A percentile compares a stretch with the other conserved stretches of the same genome.
phyloP scores from a whole-genome alignment of 2,329 filamentous ascomycete genomes.

The Calonectria leucothoes region DNA sequence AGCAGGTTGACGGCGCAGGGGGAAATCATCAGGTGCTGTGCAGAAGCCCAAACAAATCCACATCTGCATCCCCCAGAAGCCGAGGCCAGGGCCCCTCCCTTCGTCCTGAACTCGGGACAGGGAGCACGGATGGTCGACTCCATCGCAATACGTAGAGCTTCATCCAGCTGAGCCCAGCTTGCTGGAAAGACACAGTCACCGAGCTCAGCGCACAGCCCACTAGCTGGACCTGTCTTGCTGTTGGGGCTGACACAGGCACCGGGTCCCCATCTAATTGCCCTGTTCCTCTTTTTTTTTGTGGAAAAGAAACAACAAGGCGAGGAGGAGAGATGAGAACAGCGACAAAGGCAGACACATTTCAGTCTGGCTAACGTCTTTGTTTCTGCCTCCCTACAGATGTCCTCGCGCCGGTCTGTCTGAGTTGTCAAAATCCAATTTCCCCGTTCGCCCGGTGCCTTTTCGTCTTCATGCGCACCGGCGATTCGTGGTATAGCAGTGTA shows the following conservation, averaged over 20 bases:
- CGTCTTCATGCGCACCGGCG: background rate
- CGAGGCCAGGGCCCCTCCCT: background rate
- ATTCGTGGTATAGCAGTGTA: background rate
- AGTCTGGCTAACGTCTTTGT: background rate
- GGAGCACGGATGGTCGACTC: constrained; percentile 6
- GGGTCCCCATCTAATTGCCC: constrained; percentile 10
- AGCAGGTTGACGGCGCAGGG: constrained; percentile 23
- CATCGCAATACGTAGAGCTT: background rate
- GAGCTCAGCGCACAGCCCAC: constrained; percentile 31
- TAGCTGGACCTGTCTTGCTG: constrained; percentile 26
- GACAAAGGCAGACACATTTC: background rate
- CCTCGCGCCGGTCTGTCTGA: constrained; percentile 4
- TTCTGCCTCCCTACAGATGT: constrained; percentile 5
- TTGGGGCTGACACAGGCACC: constrained; percentile 12
- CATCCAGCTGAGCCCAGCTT: constrained; percentile 13
- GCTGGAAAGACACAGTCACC: constrained; percentile 10
- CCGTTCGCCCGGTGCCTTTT: background rate
- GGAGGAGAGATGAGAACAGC: background rate
- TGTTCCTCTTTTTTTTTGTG: constrained; percentile 7
- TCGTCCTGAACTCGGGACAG: constrained; percentile 2
- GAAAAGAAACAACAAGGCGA: background rate
- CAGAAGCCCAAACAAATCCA: constrained; percentile 27
- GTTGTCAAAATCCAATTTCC: background rate
- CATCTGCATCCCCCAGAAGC: constrained; percentile 8
- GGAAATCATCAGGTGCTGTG: constrained; percentile 38